A percentile compares a stretch with the other conserved stretches of the same genome.
phyloP scores from a whole-genome alignment of 345 rosid species.

The Chamaenerion angustifolium region DNA sequence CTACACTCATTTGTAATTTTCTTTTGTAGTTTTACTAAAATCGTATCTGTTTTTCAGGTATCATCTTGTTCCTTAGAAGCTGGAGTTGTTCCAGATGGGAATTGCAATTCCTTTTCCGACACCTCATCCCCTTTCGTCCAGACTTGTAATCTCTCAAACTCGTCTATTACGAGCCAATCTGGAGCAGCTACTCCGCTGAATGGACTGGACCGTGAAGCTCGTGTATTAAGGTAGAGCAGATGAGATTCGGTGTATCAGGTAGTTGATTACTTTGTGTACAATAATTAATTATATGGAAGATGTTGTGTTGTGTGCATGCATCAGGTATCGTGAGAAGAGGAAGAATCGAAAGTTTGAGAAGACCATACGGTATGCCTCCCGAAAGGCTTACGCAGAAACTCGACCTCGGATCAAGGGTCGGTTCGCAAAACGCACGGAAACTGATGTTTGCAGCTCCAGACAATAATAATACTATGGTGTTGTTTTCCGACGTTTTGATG shows the following conservation, averaged over 20 bases:
- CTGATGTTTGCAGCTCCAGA: constrained; percentile 16
- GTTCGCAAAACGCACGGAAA: constrained; percentile 65
- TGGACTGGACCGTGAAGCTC: constrained; percentile 72
- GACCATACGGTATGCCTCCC: constrained; percentile 85
- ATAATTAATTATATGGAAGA: too few species aligned
- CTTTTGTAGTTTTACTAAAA: too few species aligned
- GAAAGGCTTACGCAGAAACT: constrained; percentile 92
- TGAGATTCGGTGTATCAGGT: too few species aligned
- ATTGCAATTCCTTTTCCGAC: constrained; percentile 28
- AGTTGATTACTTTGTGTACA: too few species aligned
- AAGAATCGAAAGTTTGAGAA: constrained; percentile 95
- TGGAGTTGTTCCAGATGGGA: constrained; percentile 85
- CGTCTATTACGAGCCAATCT: constrained; percentile 6
- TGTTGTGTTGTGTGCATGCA: too few species aligned
- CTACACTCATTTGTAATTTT: neutral
- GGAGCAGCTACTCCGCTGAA: constrained; percentile 23
- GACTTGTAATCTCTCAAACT: constrained; percentile 12
- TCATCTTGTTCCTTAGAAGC: constrained; percentile 73
- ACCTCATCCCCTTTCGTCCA: constrained; percentile 40
- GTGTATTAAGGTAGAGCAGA: constrained; percentile 44
- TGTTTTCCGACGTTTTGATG: constrained; percentile 64
- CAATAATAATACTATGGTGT: constrained; percentile 60
- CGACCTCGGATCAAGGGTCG: constrained; percentile 92
- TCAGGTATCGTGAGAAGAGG: constrained; percentile 87
- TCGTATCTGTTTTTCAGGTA: constrained; percentile 24